phyloP scores from a whole-genome alignment of 2,329 filamentous ascomycete genomes.

The Arthrinium puccinioides region DNA sequence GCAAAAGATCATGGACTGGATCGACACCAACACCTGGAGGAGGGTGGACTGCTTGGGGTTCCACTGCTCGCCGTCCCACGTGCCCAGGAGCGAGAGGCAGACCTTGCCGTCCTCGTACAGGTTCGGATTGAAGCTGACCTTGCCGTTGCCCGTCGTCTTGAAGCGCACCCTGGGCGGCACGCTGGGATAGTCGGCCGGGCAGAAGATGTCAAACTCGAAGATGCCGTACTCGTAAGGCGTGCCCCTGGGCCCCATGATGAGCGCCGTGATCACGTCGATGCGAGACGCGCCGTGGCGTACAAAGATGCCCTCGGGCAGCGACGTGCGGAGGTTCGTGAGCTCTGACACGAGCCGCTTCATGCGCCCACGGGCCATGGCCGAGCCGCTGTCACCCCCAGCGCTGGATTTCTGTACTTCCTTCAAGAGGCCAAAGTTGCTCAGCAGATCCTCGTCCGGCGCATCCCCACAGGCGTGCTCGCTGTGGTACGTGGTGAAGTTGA shows the following conservation, averaged over 20 bases:
- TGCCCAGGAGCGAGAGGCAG: slow-evolving; percentile 42
- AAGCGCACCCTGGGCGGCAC: slow-evolving; percentile 33
- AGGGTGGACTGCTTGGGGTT: slow-evolving; percentile 37
- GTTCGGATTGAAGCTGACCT: slow-evolving; percentile 41
- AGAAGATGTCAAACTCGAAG: slow-evolving; percentile 48
- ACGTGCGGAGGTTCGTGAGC: slow-evolving; percentile 33
- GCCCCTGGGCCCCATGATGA: slow-evolving; percentile 40
- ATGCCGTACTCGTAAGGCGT: slow-evolving; percentile 48
- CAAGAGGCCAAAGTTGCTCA: neutral
- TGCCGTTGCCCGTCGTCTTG: slow-evolving; percentile 35
- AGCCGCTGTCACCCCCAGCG: too few relatives aligned
- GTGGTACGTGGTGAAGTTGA: neutral
- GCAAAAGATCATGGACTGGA: slow-evolving; percentile 51
- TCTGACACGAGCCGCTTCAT: slow-evolving; percentile 41
- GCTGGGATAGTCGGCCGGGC: slow-evolving; percentile 31
- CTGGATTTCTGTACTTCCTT: neutral
- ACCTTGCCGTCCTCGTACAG: slow-evolving; percentile 42
- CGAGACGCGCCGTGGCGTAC: slow-evolving; percentile 36
- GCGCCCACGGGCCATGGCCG: slow-evolving; percentile 15
- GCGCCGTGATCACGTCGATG: slow-evolving; percentile 40
- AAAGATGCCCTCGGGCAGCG: slow-evolving; percentile 43
- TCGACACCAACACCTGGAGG: slow-evolving; percentile 45
- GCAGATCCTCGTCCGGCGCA: neutral
- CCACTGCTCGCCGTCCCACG: slow-evolving; percentile 41
- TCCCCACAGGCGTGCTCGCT: neutral